These are phyloP conservation scores for Atractiella rhizophila DNA, from an alignment of 768 basidiomycete genomes.

Conservation along the genomic window DNA sequence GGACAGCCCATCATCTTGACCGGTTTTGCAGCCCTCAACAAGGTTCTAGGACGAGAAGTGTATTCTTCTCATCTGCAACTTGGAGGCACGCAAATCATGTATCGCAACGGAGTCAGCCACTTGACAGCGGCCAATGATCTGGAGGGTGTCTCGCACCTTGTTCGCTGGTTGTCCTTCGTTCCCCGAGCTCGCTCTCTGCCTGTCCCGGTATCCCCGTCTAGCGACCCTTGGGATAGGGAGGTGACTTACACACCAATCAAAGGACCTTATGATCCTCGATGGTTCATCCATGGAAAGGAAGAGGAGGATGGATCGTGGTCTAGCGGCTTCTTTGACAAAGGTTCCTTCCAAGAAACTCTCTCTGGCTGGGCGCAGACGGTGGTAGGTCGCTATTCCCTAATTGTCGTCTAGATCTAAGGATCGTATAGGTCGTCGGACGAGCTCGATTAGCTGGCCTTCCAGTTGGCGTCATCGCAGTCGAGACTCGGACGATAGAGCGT, in stretches of 20 bases:
- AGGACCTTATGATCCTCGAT: slow-evolving; percentile 82
- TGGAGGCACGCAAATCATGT: slow-evolving; percentile 99
- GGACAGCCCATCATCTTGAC: slow-evolving; percentile 98
- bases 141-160: slow-evolving; percentile 76
- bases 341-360: slow-evolving; percentile 92
- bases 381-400: slow-evolving; percentile 18
- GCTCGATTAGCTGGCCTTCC: slow-evolving; percentile 91
- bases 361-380: slow-evolving; percentile 99
- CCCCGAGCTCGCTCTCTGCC: slow-evolving; percentile 56
- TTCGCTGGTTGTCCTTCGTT: slow-evolving; percentile 83
- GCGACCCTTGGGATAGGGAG: slow-evolving; percentile 54
- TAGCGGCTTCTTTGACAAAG: slow-evolving; percentile 87
- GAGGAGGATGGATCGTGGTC: slow-evolving; percentile 54
- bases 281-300: slow-evolving; percentile 85
- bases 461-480: slow-evolving; percentile 90
- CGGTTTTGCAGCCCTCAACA: slow-evolving; percentile 87
- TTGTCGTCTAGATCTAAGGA: neutral
- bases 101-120: slow-evolving; percentile 98
- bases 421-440: slow-evolving; percentile 43
- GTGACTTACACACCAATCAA: slow-evolving; percentile 77
- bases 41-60: slow-evolving; percentile 93
- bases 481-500: slow-evolving; percentile 89
- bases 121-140: slow-evolving; percentile 82
- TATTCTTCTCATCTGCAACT: slow-evolving; percentile 97
- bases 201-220: slow-evolving; percentile 45